Evolutionary conservation across 2,329 filamentous ascomycete species (phyloP).

Genomic region (Penicillium olsonii): DNA sequence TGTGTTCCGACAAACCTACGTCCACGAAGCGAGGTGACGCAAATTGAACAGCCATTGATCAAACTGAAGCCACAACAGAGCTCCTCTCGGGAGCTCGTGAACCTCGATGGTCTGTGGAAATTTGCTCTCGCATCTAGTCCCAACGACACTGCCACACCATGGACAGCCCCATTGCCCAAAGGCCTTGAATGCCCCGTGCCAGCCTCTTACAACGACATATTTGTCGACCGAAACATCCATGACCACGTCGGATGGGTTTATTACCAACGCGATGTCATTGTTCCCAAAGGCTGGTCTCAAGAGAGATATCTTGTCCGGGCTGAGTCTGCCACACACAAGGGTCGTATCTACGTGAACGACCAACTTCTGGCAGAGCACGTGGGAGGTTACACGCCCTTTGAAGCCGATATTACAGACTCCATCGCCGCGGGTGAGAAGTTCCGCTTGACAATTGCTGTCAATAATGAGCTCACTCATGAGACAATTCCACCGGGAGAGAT

Average conservation of each 20-base stretch:
- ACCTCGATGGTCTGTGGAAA: constrained; percentile 17
- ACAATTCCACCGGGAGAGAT: constrained; percentile 31
- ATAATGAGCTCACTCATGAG: constrained; percentile 30
- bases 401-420: constrained; percentile 25
- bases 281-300: constrained; percentile 22
- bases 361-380: constrained; percentile 25
- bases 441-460: constrained; percentile 34
- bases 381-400: constrained; percentile 32
- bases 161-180: constrained; percentile 6
- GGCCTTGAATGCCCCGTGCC: constrained; percentile 18
- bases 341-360: constrained; percentile 30
- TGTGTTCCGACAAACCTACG: background rate
- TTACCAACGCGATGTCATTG: constrained; percentile 29
- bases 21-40: background rate
- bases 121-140: constrained; percentile 12
- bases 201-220: constrained; percentile 21
- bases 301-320: constrained; percentile 25
- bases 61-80: constrained; percentile 6
- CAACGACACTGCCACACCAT: constrained; percentile 6
- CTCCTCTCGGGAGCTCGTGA: constrained; percentile 10
- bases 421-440: constrained; percentile 24
- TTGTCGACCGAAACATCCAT: constrained; percentile 17
- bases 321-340: constrained; percentile 31
- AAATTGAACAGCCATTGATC: background rate
- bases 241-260: constrained; percentile 36